Evolutionary conservation across 495 filamentous ascomycete species (phyloP).

Genomic region (Trichoderma asperelloides): DNA sequence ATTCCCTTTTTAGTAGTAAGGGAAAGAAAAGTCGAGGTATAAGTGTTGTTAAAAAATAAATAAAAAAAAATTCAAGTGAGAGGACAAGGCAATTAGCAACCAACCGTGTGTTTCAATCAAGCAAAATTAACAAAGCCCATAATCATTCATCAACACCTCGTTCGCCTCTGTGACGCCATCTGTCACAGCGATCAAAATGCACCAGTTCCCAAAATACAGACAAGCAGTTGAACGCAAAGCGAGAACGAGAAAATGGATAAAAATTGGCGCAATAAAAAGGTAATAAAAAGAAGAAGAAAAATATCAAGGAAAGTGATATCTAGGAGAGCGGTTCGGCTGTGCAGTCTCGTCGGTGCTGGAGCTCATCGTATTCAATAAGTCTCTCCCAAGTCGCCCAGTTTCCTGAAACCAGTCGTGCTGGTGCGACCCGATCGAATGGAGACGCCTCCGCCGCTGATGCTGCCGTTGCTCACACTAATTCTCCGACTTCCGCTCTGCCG

Average conservation of each 20-base stretch:
- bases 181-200: constrained; percentile 13
- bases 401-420: constrained; percentile 42
- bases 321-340: neutral
- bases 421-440: constrained; percentile 5
- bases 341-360: neutral
- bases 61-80: neutral
- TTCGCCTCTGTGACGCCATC: constrained; percentile 1
- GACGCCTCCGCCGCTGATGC: constrained; percentile 30
- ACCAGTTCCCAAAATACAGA: constrained; percentile 15
- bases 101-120: neutral
- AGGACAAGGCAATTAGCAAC: constrained; percentile 14
- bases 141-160: constrained; percentile 10
- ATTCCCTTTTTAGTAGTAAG: neutral
- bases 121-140: neutral
- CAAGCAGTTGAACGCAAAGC: constrained; percentile 10
- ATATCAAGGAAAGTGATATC: neutral
- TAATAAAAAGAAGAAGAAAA: neutral
- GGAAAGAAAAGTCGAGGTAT: neutral
- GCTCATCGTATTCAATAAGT: constrained; percentile 27
- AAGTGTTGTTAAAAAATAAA: neutral
- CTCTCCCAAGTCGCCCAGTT: constrained; percentile 39
- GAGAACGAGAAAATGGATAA: neutral
- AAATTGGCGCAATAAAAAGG: neutral
- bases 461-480: constrained; percentile 34
- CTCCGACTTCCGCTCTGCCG: constrained; percentile 43